Conservation (phyloP, 129 eudicot species). For the Lactuca saligna region DNA sequence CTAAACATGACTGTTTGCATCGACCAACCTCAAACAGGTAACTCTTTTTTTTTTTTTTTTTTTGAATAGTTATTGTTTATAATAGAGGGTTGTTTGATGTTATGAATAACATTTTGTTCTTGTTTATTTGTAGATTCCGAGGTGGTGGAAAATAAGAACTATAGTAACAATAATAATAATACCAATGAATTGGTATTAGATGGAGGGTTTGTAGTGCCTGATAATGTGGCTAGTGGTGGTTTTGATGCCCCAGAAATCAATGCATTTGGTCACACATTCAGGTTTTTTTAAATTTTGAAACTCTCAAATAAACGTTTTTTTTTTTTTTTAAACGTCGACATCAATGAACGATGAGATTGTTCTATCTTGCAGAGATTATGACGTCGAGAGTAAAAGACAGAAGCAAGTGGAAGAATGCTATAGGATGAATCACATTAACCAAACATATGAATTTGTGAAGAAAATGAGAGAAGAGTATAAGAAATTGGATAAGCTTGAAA, state of each 20-base stretch:
- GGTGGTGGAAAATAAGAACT: constrained; percentile 44
- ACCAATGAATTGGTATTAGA: constrained; percentile 57
- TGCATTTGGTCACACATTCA: constrained; percentile 74
- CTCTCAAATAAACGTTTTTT: not conserved
- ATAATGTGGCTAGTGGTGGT: constrained; percentile 33
- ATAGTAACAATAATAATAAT: not conserved
- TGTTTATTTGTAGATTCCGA: constrained; percentile 27
- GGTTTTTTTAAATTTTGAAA: constrained; percentile 30
- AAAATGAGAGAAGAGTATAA: constrained; percentile 74
- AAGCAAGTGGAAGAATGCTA: constrained; percentile 75
- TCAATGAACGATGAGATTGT: not conserved
- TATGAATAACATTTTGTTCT: not conserved
- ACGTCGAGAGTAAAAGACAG: constrained; percentile 60
- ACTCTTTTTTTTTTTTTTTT: not conserved
- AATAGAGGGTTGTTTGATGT: not conserved
- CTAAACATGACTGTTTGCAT: constrained; percentile 58
- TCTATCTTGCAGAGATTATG: constrained; percentile 53
- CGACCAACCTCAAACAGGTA: constrained; percentile 63
- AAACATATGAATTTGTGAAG: constrained; percentile 75
- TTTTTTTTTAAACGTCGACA: not conserved
- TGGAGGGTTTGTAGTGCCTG: constrained; percentile 61
- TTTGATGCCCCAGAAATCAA: constrained; percentile 78
- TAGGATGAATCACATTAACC: constrained; percentile 68
- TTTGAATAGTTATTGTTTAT: too few species aligned
- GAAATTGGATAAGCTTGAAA: constrained; percentile 62